Percentiles rank a stretch among this genome's conserved stretches.
Conservation (phyloP, 108 stramenopile genomes). For the Cyclotella kingstonii region DNA sequence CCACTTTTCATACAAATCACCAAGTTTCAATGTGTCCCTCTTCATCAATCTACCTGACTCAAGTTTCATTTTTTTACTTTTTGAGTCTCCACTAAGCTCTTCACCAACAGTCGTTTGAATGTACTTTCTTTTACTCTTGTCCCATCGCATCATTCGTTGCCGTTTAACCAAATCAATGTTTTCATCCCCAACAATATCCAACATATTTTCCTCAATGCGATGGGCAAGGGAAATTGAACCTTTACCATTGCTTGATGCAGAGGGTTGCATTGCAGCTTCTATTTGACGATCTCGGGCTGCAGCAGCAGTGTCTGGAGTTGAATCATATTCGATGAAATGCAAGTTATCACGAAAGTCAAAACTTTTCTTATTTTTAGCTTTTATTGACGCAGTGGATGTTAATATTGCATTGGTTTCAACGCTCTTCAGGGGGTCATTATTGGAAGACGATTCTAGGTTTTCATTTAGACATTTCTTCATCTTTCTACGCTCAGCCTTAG, state of each 20-base stretch:
- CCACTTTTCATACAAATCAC: slow-evolving; percentile 96
- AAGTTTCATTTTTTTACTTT: slow-evolving; percentile 72
- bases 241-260: slow-evolving; percentile 53
- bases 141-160: slow-evolving; percentile 95
- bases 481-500: slow-evolving; percentile 88
- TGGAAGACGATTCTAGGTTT: slow-evolving; percentile 6
- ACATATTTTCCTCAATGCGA: slow-evolving; percentile 86
- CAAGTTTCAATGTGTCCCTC: slow-evolving; percentile 89
- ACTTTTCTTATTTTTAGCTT: slow-evolving; percentile 56
- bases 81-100: slow-evolving; percentile 72
- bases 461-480: slow-evolving; percentile 73
- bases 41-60: slow-evolving; percentile 86
- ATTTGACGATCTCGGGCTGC: slow-evolving; percentile 67
- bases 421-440: neutral
- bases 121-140: slow-evolving; percentile 91
- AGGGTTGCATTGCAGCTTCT: slow-evolving; percentile 89
- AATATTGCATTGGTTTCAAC: neutral
- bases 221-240: slow-evolving; percentile 56
- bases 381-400: slow-evolving; percentile 28
- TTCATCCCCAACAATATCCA: slow-evolving; percentile 96
- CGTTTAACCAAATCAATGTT: slow-evolving; percentile 85
- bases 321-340: slow-evolving; percentile 86
- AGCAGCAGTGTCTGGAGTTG: slow-evolving; percentile 66
- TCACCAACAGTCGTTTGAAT: slow-evolving; percentile 87
- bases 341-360: slow-evolving; percentile 78